Base-by-base conservation (phyloP, 306 rosid species). In the Acacia acuminata region DNA sequence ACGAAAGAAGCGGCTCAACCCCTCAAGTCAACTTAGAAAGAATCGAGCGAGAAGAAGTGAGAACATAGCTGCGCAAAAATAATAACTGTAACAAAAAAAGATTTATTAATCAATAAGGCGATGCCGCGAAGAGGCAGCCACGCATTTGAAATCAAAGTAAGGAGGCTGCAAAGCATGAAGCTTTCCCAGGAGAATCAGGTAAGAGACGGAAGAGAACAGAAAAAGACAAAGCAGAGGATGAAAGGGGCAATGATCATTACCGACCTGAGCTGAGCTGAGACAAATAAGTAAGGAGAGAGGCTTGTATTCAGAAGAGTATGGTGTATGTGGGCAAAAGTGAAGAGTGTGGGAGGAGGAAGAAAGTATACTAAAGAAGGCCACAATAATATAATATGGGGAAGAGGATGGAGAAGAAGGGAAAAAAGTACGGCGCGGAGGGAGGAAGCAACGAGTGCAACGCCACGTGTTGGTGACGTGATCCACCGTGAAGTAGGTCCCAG, bases 381-480 rank as follows among this genome's bases (percentile, higher is more conserved):
- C 67, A 22, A 68, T 27, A 27, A 27, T 27, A 27, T 27, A 27
- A 27, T 10, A 81, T 34, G 3, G 65, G 8, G 76, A 25, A 20
- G 70, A 43, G 58, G 17, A 66, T 40, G 3, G 24, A 19, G 38
- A 68, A 65, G 76, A 63, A 10, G 25, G 25, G 61, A 84, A 68
- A 40, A 9, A 11, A 1, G 36, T 24, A 10, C 32, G 32, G 66
- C 12, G 32, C 10, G 16, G 66, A 8, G 71, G 22, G 82, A 30
- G 75, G 25, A 68, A 45, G 82, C 53, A 85, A 89, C 79, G 86
- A 19, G 71, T 24, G 81, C 4, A 44, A 3, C 6, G 91, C 83
- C 97, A 90, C 97, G 94, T 94, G 93, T 80, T 9, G 0, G 0
- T 0, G 63, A 44, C 30, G 17, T 50, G 38, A 65, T 32, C 36